phyloP scores from a whole-genome alignment of 768 basidiomycete species.

The Goffeauzyma gilvescens region DNA sequence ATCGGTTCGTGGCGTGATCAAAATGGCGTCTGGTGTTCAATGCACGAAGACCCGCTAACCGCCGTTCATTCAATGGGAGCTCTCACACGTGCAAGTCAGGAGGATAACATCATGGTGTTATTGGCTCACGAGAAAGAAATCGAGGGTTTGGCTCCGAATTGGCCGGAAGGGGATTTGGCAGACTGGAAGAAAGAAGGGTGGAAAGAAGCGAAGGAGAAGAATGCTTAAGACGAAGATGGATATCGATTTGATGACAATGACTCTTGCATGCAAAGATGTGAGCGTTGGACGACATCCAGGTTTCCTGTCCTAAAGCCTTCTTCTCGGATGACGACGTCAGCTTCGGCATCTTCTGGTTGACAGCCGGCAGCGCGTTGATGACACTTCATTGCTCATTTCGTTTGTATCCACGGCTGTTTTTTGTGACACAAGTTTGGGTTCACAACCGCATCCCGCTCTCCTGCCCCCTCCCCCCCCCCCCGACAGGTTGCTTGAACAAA shows the following conservation, averaged over 20 bases:
- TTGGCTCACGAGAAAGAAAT: constrained; percentile 19
- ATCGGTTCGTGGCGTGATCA: too few relatives aligned
- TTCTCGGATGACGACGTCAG: too few relatives aligned
- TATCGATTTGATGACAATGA: background rate
- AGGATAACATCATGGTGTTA: constrained; percentile 20
- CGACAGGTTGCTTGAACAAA: too few relatives aligned
- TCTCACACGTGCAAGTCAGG: constrained; percentile 13
- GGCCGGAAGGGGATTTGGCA: constrained; percentile 10
- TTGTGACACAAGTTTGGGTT: too few relatives aligned
- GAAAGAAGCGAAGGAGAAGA: constrained; percentile 16
- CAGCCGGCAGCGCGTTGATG: too few relatives aligned
- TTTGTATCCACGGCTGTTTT: too few relatives aligned
- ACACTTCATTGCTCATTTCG: too few relatives aligned
- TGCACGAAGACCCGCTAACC: constrained; percentile 9
- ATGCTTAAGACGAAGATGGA: background rate
- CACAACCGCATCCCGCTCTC: too few relatives aligned
- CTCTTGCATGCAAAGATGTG: background rate
- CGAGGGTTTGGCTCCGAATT: constrained; percentile 9
- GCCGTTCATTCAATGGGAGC: constrained; percentile 13
- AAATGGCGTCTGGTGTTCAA: constrained; percentile 8
- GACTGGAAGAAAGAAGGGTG: constrained; percentile 14
- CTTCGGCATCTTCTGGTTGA: too few relatives aligned
- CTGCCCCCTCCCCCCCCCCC: too few relatives aligned
- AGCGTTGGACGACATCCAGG: too few relatives aligned
- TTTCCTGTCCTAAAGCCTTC: too few relatives aligned